Conservation (phyloP, 208 protist genomes). For the Porcisia deanei region DNA sequence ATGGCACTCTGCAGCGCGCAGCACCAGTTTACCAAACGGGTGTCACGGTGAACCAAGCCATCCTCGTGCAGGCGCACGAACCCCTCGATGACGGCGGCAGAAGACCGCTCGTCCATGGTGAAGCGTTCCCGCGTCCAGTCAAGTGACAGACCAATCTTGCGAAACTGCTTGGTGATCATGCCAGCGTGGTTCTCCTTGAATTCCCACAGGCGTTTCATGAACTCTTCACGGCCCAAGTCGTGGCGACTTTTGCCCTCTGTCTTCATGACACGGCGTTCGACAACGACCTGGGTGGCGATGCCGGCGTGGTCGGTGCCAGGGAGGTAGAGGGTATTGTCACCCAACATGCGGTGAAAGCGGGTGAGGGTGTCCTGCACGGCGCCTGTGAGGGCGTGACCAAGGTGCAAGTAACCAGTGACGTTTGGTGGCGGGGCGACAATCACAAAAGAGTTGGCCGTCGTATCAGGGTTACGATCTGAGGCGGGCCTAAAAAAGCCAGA, state of each 20-base stretch:
- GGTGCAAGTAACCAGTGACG: constrained; percentile 99
- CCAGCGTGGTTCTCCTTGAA: constrained; percentile 98
- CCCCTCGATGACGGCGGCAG: constrained; percentile 94
- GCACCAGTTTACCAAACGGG: constrained; percentile 99
- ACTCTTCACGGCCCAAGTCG: constrained; percentile 97
- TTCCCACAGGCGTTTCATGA: constrained; percentile 96
- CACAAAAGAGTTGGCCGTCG: constrained; percentile 88
- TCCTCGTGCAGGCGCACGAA: constrained; percentile 98
- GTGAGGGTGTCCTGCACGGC: constrained; percentile 96
- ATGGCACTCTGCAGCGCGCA: constrained; percentile 98
- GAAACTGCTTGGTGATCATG: constrained; percentile 97
- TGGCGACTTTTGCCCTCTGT: constrained; percentile 90
- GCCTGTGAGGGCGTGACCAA: constrained; percentile 99
- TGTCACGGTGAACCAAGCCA: constrained; percentile 97
- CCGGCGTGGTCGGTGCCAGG: constrained; percentile 99
- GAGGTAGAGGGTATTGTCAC: constrained; percentile 97
- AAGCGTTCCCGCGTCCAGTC: constrained; percentile 99
- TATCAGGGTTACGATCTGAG: constrained; percentile 65
- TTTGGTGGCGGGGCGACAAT: constrained; percentile 99
- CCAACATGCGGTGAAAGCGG: constrained; percentile 97
- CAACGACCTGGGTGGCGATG: constrained; percentile 99
- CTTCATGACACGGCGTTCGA: constrained; percentile 96
- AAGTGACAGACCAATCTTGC: constrained; percentile 95
- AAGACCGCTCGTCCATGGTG: constrained; percentile 97
- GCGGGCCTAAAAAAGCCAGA: constrained; percentile 95